Evolutionary conservation across 2,329 filamentous ascomycete species (phyloP).

Genomic region (Chaetomium sp.): DNA sequence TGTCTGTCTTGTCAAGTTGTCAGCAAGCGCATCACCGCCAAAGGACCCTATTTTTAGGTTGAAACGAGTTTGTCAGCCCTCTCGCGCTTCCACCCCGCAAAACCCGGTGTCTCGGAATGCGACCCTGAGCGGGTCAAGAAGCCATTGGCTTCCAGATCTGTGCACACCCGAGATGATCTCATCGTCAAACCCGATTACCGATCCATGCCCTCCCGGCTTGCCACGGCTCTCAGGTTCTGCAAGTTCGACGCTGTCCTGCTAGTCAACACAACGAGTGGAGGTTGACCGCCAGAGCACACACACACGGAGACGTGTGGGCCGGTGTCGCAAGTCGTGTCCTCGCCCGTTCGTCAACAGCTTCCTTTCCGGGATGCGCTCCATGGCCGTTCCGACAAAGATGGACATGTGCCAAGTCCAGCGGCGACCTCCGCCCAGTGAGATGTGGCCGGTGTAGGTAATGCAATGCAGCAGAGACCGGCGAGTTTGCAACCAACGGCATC

Average conservation of each 20-base stretch:
- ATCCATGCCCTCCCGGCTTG: conserved; percentile 7
- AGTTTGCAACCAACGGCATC: neutral
- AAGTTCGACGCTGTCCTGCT: neutral
- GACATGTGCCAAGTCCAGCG: conserved; percentile 3
- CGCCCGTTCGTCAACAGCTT: neutral
- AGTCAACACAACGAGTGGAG: neutral
- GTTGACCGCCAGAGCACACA: neutral
- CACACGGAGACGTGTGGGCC: conserved; percentile 3
- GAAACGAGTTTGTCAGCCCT: conserved; percentile 4
- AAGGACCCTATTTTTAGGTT: neutral
- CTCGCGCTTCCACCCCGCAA: neutral
- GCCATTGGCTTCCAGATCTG: neutral
- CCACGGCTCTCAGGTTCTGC: conserved; percentile 1
- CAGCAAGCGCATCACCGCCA: too few species aligned
- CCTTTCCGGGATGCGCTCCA: neutral
- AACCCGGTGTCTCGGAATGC: conserved; percentile 1
- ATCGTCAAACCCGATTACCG: neutral
- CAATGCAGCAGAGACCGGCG: neutral
- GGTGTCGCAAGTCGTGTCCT: conserved; percentile 5
- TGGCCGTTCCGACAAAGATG: conserved; percentile 9
- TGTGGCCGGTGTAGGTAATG: conserved; percentile 1
- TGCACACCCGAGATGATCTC: conserved; percentile 2
- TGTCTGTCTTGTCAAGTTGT: too few species aligned
- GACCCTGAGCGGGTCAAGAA: neutral
- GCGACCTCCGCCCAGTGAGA: conserved; percentile 7